Conservation (phyloP, 1,139 yeast species). For the Suhomyces panamericanus region DNA sequence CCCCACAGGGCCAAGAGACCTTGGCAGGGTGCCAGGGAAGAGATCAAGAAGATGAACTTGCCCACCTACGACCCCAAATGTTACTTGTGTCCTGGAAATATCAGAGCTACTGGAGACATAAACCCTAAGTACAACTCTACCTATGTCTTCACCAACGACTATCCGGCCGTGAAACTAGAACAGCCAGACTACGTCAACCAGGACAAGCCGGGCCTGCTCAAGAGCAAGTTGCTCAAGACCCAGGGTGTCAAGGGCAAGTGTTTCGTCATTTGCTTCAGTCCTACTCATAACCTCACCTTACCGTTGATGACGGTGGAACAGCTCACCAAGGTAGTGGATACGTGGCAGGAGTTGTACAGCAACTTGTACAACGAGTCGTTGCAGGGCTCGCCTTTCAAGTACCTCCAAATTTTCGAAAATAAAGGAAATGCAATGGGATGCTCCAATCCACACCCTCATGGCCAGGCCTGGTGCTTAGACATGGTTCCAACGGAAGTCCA, state of each 20-base stretch:
- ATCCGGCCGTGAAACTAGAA: constrained; percentile 63
- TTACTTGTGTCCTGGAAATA: constrained; percentile 73
- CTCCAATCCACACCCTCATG: constrained; percentile 80
- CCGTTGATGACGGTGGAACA: constrained; percentile 57
- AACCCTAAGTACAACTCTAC: constrained; percentile 63
- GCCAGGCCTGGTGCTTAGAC: constrained; percentile 78
- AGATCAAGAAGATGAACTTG: constrained; percentile 39
- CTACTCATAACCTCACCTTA: constrained; percentile 67
- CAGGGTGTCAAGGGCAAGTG: constrained; percentile 69
- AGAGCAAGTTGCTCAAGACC: constrained; percentile 50
- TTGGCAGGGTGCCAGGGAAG: constrained; percentile 78
- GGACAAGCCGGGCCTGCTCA: constrained; percentile 24
- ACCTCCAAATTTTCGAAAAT: constrained; percentile 74
- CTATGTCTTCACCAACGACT: constrained; percentile 66
- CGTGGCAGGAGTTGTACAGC: constrained; percentile 60
- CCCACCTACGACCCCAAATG: constrained; percentile 67
- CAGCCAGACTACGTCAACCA: constrained; percentile 48
- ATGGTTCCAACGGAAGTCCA: constrained; percentile 69
- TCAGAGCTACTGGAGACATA: constrained; percentile 61
- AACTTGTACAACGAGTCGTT: constrained; percentile 39
- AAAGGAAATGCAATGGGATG: constrained; percentile 84
- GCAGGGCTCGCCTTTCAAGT: constrained; percentile 50
- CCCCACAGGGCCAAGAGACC: constrained; percentile 81
- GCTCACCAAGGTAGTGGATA: constrained; percentile 49
- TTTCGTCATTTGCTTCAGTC: constrained; percentile 71